Evolutionary conservation across 495 filamentous ascomycete species (phyloP).

Genomic region (Melanomma pulvis-pyrius): DNA sequence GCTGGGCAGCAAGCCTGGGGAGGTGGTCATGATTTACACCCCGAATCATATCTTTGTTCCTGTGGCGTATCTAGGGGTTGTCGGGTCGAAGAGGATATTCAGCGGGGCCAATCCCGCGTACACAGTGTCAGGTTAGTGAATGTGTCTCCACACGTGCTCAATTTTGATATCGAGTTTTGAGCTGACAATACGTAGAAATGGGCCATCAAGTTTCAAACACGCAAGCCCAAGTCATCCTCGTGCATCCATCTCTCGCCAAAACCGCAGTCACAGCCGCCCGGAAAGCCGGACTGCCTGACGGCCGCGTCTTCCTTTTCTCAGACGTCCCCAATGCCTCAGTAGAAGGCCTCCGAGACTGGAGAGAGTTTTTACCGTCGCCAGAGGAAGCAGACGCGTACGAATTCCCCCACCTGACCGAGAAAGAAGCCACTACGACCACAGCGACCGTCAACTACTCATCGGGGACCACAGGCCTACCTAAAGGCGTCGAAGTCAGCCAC

Average conservation of each 20-base stretch:
- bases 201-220: constrained; percentile 50
- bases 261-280: constrained; percentile 49
- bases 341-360: constrained; percentile 55
- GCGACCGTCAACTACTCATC: constrained; percentile 54
- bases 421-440: constrained; percentile 49
- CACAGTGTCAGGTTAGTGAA: constrained; percentile 40
- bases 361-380: constrained; percentile 49
- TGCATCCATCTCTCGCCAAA: constrained; percentile 44
- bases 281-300: constrained; percentile 45
- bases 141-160: background rate
- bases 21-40: constrained; percentile 52
- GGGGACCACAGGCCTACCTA: constrained; percentile 47
- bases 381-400: constrained; percentile 51
- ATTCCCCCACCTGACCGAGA: constrained; percentile 48
- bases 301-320: constrained; percentile 56
- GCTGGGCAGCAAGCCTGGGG: constrained; percentile 44
- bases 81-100: constrained; percentile 49
- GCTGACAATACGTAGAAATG: constrained; percentile 40
- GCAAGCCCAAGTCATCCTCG: constrained; percentile 46
- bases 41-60: constrained; percentile 55
- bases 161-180: background rate
- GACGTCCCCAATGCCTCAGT: constrained; percentile 40
- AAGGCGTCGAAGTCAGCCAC: constrained; percentile 45
- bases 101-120: constrained; percentile 45
- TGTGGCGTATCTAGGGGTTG: constrained; percentile 52